Conservation (phyloP, 441 rosid genomes). For the Flueggea neowawraea region DNA sequence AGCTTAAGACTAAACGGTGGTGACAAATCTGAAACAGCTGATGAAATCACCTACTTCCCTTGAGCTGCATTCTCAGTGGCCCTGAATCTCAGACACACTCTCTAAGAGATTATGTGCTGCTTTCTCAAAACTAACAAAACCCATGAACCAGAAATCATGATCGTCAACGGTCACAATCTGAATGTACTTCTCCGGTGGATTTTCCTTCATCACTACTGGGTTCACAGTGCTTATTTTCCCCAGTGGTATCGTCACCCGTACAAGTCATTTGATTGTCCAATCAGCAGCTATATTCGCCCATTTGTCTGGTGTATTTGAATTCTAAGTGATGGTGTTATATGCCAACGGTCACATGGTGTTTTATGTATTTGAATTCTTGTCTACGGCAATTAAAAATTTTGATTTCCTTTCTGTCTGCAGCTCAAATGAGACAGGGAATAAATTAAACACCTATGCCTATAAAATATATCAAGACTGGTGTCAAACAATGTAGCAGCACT, state of each 20-base stretch:
- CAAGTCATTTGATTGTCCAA: background rate
- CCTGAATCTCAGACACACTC: conserved; percentile 31
- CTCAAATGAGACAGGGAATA: no score
- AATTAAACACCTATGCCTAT: no score
- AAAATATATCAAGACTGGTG: background rate
- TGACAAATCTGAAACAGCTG: no score
- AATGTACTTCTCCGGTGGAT: conserved; percentile 62
- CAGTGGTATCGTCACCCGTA: conserved; percentile 58
- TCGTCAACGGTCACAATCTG: conserved; percentile 63
- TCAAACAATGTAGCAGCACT: background rate
- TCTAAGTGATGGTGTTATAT: no score
- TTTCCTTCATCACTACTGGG: conserved; percentile 53
- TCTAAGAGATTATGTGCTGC: conserved; percentile 51
- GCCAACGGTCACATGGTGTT: no score
- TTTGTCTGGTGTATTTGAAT: background rate
- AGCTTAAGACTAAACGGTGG: no score
- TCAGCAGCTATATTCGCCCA: background rate
- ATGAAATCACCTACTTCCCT: background rate
- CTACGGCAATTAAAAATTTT: no score
- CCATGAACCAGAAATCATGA: conserved; percentile 94
- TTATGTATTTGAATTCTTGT: no score
- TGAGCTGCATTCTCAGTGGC: conserved; percentile 11
- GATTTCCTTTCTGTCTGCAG: no score
- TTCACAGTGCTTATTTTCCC: conserved; percentile 35
- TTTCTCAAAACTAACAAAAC: conserved; percentile 69